These are phyloP conservation scores for Cadophora sp. DNA, from an alignment of 2,329 filamentous ascomycete species.

Conservation along the genomic window DNA sequence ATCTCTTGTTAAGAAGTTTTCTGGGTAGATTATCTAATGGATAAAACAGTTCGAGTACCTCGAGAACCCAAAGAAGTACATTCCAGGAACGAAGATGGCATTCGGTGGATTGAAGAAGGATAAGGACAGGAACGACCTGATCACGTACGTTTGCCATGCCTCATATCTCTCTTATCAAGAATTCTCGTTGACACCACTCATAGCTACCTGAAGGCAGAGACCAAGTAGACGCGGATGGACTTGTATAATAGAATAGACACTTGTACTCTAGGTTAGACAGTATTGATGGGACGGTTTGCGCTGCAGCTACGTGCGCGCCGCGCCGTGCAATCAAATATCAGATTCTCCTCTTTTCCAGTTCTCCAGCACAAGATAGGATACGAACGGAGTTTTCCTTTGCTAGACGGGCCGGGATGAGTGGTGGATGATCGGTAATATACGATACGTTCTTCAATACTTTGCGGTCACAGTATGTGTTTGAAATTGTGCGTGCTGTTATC, in stretches of 20 bases:
- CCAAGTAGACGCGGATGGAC: slow-evolving; percentile 60
- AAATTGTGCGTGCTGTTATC: neutral
- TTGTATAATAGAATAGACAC: slow-evolving; percentile 43
- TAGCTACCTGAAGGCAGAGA: slow-evolving; percentile 73
- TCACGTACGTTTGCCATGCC: slow-evolving; percentile 73
- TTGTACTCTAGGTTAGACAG: slow-evolving; percentile 43
- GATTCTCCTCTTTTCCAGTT: slow-evolving; percentile 35
- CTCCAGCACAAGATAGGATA: neutral
- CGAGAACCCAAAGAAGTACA: slow-evolving; percentile 99
- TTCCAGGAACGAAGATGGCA: slow-evolving; percentile 99
- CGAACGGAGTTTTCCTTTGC: neutral
- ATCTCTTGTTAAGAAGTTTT: neutral
- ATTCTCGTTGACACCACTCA: slow-evolving; percentile 28
- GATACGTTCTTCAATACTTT: neutral
- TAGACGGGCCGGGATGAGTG: neutral
- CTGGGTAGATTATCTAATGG: neutral
- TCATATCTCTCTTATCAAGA: neutral
- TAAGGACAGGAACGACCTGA: slow-evolving; percentile 99
- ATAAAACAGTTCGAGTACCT: slow-evolving; percentile 85
- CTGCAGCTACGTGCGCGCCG: slow-evolving; percentile 9
- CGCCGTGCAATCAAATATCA: slow-evolving; percentile 25
- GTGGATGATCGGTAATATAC: neutral
- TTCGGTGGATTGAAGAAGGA: slow-evolving; percentile 99
- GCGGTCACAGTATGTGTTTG: neutral
- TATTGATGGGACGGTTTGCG: slow-evolving; percentile 23